A percentile compares a stretch with the other conserved stretches of the same genome.
Evolutionary conservation across 768 basidiomycete species (phyloP).

Genomic region (Vishniacozyma victoriae): DNA sequence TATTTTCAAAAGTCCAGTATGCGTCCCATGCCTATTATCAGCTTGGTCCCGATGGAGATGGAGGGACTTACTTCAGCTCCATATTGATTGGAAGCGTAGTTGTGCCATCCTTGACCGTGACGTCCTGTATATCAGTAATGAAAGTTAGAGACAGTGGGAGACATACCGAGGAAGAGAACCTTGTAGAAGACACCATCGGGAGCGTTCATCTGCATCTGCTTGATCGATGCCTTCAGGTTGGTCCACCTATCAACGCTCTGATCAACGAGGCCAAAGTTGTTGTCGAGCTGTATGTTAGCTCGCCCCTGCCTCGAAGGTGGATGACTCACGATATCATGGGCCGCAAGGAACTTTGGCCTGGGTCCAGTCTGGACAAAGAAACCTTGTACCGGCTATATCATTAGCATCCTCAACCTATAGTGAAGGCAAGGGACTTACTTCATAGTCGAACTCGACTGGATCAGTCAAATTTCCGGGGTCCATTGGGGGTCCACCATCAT

Average conservation of each 20-base stretch:
- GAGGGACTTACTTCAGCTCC: conserved; percentile 37
- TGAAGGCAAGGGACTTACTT: conserved; percentile 19
- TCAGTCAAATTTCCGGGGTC: conserved; percentile 14
- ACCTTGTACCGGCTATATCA: conserved; percentile 30
- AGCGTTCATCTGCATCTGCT: conserved; percentile 24
- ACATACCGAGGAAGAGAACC: conserved; percentile 40
- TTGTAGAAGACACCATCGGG: conserved; percentile 36
- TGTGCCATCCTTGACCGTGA: conserved; percentile 46
- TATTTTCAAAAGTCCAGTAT: conserved; percentile 30
- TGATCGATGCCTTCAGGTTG: conserved; percentile 23
- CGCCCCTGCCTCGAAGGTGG: not conserved
- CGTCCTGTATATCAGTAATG: conserved; percentile 22
- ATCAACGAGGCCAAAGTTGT: conserved; percentile 38
- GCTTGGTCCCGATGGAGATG: too few relatives aligned
- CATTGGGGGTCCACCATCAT: conserved; percentile 21
- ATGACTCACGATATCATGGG: conserved; percentile 27
- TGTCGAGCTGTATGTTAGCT: conserved; percentile 20
- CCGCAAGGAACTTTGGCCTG: conserved; percentile 16
- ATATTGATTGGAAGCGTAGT: conserved; percentile 31
- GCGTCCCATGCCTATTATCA: conserved; percentile 41
- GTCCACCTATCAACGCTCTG: conserved; percentile 29
- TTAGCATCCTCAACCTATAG: not conserved
- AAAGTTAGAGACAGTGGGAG: not conserved
- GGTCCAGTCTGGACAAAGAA: conserved; percentile 32
- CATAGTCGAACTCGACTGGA: conserved; percentile 23